Base-by-base conservation (phyloP, 1,284 basidiomycete genomes). In the Trametes polyzona region DNA sequence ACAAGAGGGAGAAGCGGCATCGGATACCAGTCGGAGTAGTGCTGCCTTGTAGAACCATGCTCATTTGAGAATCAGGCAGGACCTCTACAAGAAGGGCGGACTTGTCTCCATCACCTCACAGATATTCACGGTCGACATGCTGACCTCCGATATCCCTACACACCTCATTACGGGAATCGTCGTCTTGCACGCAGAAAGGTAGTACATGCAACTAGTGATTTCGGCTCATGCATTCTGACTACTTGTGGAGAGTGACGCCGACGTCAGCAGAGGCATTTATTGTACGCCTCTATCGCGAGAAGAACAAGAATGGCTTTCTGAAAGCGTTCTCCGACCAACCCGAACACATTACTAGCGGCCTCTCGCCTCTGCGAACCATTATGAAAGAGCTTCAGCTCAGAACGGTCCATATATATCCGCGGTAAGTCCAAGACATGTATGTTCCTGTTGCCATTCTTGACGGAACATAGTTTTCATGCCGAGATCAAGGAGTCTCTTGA, bases 291-390 rank as follows among this genome's bases (percentile, higher is more conserved):
- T 97, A 90, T 68, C 84, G 95, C 41, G 88, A 96, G 70, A 86
- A 89, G 73, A 98, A 98, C 73, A 77, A 83, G 72, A 82, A 80
- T 5, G 96, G 96, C 1, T 99, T 98, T 72, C 76, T 98, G 61
- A 98, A 99, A 73, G 97, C 95, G 0, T 98, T 99, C 70, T 95
- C 95, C 0, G 96, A 98, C 71, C 90, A 98, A 65, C 95, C 96
- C 0, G 96, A 99, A 71, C 86, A 90, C 58, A 97, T 99, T 61
- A 95, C 92, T 0, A 92, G 88, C 63, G 96, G 96, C 0, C 76
- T 98, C 68, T 94, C 91, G 1, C 96, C 96, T 0, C 76, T 99
- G 17, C 92, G 92, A 67, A 95, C 90, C 44, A 92, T 97, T 59
- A 87, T 99, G 80, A 92, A 95, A 62, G 95, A 97, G 71, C 82